phyloP scores from a whole-genome alignment of 1,284 basidiomycete species.

The Ganoderma resinaceum region DNA sequence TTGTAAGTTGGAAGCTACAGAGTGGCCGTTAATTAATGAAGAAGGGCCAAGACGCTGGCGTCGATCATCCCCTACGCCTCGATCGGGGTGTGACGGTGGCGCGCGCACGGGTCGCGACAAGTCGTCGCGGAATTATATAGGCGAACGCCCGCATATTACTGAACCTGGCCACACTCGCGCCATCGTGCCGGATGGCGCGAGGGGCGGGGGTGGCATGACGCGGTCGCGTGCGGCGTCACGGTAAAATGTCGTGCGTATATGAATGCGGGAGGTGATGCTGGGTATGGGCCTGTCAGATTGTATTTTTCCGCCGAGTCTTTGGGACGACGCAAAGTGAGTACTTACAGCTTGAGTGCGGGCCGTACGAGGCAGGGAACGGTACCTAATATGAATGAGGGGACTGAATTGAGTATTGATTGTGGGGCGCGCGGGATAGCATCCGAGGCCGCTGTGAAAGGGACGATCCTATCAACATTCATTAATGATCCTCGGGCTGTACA shows the following conservation, averaged over 20 bases:
- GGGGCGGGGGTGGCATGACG: slow-evolving; percentile 4
- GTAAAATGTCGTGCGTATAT: not conserved
- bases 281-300: not conserved
- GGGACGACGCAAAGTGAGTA: not conserved
- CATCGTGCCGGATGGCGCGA: not conserved
- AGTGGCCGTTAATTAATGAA: not conserved
- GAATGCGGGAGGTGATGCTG: too few relatives aligned
- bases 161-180: not conserved
- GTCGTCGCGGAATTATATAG: not conserved
- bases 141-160: too few relatives aligned
- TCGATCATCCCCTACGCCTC: not conserved
- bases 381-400: not conserved
- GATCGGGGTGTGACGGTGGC: not conserved
- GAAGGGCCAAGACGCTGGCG: not conserved
- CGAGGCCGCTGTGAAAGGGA: not conserved
- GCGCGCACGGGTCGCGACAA: not conserved
- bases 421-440: not conserved
- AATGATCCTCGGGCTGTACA: not conserved
- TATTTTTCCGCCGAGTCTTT: not conserved
- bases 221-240: slow-evolving; percentile 2
- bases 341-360: not conserved
- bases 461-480: not conserved
- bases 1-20: too few relatives aligned
- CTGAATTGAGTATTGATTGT: not conserved
- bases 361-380: not conserved